Percentiles rank a stretch among this genome's conserved stretches.
These are phyloP conservation scores for Coniella vitis DNA, from an alignment of 2,329 filamentous ascomycete genomes.

Conservation along the genomic window DNA sequence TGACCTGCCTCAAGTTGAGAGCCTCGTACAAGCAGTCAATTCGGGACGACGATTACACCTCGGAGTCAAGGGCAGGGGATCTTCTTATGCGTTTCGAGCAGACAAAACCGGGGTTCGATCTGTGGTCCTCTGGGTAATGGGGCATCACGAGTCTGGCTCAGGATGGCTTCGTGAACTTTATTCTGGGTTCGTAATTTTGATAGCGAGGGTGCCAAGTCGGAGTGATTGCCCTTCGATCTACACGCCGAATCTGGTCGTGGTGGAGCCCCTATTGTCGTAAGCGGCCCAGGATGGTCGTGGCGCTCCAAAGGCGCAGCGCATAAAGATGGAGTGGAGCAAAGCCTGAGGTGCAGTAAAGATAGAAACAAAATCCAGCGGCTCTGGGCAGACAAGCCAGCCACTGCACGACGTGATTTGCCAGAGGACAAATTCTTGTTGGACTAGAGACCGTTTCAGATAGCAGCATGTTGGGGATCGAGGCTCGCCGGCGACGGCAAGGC, in stretches of 20 bases:
- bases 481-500: slow-evolving; percentile 1
- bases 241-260: too few relatives aligned
- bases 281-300: neutral
- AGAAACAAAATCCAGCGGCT: too few relatives aligned
- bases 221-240: too few relatives aligned
- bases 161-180: too few relatives aligned
- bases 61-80: neutral
- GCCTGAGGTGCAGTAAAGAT: neutral
- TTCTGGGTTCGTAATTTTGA: too few relatives aligned
- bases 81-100: neutral
- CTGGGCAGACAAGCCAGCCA: neutral
- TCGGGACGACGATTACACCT: too few relatives aligned
- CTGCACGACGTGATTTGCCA: neutral
- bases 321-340: neutral
- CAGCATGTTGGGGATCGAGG: slow-evolving; percentile 2
- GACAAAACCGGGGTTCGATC: neutral
- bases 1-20: neutral
- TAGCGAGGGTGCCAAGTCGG: too few relatives aligned
- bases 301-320: neutral
- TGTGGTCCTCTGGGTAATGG: too few relatives aligned
- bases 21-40: neutral
- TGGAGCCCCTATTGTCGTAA: neutral
- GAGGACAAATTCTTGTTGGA: neutral
- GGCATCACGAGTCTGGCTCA: too few relatives aligned
- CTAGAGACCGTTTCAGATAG: slow-evolving; percentile 6